Base-by-base conservation (phyloP, 83 land plant species). In the Picea abies region DNA sequence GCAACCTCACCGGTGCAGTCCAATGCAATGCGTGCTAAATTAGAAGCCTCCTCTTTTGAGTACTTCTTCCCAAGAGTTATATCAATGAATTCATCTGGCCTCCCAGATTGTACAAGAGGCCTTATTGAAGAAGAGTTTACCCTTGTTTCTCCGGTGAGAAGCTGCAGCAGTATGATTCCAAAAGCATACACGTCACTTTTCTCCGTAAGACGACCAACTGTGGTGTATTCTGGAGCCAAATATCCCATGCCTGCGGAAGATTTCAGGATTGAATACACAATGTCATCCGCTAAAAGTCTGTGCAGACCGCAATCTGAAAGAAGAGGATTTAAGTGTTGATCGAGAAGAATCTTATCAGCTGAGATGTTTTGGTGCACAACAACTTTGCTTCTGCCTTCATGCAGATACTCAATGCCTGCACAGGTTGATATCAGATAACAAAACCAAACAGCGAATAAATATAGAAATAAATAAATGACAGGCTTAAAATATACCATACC, bases 131-230 rank as follows among this genome's bases (percentile, higher is more conserved):
- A 62, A 82, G 56, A 82, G 20, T 76, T 79, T 58, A 88, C 80
- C 56, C 25, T 81, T 32, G 20, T 80, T 63, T 86, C 86, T 22
- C 98, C 98, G 4, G 93, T 84, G 15, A 95, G 84, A 35, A 95
- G 60, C 60, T 95, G 96, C 29, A 95, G 85, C 39, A 93, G 78
- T 49, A 95, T 71, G n/a, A 95, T 83, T 9, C 97, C 94, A 82
- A 91, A 93, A 39, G 96, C 89, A 80, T 91, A 95, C 65, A 95
- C 86, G 71, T 95, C 97, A 79, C 93, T 93, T 79, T 90, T 86
- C 56, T 93, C 89, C 17, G 90, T 89, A 69, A 93, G 88, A 41
- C 93, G 80, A 25, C 97, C 97, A 1, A 86, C 83, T 3, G 90
- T 87, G 6, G 87, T 84, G 84, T 95, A 95, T 66, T 95, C 97